A percentile compares a stretch with the other conserved stretches of the same genome.
Conservation (phyloP, 345 rosid species). For the Camelina sativa region DNA sequence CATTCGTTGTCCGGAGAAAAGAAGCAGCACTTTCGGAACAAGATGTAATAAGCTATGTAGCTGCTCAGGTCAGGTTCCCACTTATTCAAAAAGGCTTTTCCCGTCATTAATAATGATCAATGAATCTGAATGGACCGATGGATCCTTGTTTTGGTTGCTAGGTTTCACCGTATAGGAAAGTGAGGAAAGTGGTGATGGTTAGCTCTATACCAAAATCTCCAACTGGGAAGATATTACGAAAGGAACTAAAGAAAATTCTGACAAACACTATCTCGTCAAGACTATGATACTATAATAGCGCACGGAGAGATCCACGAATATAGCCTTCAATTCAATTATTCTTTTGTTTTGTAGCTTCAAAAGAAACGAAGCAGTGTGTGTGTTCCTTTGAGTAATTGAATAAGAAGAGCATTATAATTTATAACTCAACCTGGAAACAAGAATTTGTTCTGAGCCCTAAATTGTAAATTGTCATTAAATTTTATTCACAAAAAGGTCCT, state of each 20-base stretch:
- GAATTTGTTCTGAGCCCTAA: background rate
- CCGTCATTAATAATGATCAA: background rate
- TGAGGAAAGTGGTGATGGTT: conserved; percentile 71
- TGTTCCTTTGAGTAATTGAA: background rate
- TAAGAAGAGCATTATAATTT: background rate
- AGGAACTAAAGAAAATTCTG: conserved; percentile 55
- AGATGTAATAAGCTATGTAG: conserved; percentile 60
- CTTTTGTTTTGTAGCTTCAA: conserved; percentile 15
- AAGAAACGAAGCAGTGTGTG: background rate
- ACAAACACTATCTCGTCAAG: conserved; percentile 46
- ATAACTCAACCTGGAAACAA: background rate
- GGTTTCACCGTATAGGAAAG: conserved; percentile 92
- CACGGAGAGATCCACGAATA: conserved; percentile 21
- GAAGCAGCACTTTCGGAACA: conserved; percentile 55
- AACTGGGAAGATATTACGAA: conserved; percentile 80
- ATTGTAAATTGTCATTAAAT: background rate
- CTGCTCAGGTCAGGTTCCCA: conserved; percentile 57
- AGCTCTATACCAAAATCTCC: conserved; percentile 71
- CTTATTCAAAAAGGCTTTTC: background rate
- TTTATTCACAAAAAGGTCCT: conserved; percentile 23
- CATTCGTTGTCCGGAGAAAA: conserved; percentile 67
- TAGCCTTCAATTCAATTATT: conserved; percentile 13
- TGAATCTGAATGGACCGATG: too few relatives aligned
- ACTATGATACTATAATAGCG: conserved; percentile 44
- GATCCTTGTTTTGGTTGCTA: conserved; percentile 20